These are phyloP conservation scores for Gossypium turneri DNA, from an alignment of 345 rosid species.

Conservation along the genomic window DNA sequence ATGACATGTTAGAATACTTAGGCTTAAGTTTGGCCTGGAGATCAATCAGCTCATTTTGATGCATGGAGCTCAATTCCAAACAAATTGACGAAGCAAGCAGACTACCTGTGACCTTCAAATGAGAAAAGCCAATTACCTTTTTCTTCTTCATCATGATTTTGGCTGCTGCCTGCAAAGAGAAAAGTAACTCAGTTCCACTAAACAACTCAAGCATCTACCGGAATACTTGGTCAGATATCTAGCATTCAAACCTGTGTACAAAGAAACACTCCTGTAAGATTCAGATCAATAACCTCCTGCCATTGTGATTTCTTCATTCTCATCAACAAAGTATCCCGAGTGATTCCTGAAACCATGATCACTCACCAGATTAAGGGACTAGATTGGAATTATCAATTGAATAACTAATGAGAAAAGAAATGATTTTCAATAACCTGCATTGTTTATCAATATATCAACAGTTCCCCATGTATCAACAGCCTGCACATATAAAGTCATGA, in stretches of 20 bases:
- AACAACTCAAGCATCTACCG: constrained; percentile 12
- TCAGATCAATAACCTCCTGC: constrained; percentile 92
- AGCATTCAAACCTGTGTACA: constrained; percentile 73
- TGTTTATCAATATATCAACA: constrained; percentile 82
- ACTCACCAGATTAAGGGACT: constrained; percentile 24
- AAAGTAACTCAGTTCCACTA: constrained; percentile 26
- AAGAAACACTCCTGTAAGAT: constrained; percentile 92
- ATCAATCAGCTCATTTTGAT: background rate
- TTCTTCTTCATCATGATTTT: constrained; percentile 96
- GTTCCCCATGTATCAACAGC: constrained; percentile 96
- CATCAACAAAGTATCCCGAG: constrained; percentile 76
- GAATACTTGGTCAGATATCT: constrained; percentile 14
- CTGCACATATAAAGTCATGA: constrained; percentile 40
- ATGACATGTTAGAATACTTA: constrained; percentile 1
- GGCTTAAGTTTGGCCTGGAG: background rate
- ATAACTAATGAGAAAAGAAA: background rate
- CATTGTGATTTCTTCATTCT: constrained; percentile 92
- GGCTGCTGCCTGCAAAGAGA: constrained; percentile 77
- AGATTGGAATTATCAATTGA: constrained; percentile 17
- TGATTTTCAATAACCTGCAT: constrained; percentile 63
- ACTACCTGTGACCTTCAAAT: background rate
- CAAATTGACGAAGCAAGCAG: background rate
- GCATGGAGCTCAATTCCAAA: background rate
- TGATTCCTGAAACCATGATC: constrained; percentile 61
- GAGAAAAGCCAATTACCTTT: constrained; percentile 42